phyloP scores from a whole-genome alignment of 805 yeast genomes.

The Sporopachydermia lactativora region DNA sequence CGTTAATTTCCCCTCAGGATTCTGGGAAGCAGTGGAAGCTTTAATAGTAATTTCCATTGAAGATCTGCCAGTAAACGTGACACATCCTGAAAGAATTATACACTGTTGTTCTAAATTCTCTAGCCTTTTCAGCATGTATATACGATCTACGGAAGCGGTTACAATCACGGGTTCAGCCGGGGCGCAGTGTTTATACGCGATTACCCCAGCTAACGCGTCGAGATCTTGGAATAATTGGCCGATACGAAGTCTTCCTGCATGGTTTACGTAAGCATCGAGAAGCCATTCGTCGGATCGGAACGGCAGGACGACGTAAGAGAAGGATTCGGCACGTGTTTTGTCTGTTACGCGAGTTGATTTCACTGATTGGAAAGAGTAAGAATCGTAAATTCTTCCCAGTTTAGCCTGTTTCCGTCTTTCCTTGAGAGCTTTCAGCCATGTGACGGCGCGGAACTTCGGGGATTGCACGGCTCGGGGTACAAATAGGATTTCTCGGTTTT shows the following conservation, averaged over 20 bases:
- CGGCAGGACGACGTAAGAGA: conserved; percentile 55
- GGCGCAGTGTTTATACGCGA: conserved; percentile 83
- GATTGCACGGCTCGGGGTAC: not conserved
- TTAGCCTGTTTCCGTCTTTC: conserved; percentile 57
- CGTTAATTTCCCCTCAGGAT: conserved; percentile 35
- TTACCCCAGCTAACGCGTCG: conserved; percentile 88
- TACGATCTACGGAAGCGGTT: conserved; percentile 88
- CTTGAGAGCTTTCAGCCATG: conserved; percentile 78
- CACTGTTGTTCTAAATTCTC: conserved; percentile 66
- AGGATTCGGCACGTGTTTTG: conserved; percentile 66
- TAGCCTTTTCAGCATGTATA: conserved; percentile 71
- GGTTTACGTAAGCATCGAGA: conserved; percentile 78
- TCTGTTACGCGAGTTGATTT: conserved; percentile 58
- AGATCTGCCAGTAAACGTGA: conserved; percentile 88
- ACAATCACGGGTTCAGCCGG: conserved; percentile 95
- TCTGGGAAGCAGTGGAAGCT: conserved; percentile 62
- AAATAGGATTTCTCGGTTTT: not conserved
- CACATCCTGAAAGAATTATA: conserved; percentile 78
- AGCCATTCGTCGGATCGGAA: conserved; percentile 74
- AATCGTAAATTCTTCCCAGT: conserved; percentile 61
- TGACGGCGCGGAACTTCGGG: conserved; percentile 28
- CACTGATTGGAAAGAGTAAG: conserved; percentile 57
- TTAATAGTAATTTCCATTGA: conserved; percentile 91
- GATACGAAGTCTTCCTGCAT: conserved; percentile 81
- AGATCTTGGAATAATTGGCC: conserved; percentile 92